Base-by-base conservation (phyloP, 192 early-diverging fungal genomes). In the Podila epigama region DNA sequence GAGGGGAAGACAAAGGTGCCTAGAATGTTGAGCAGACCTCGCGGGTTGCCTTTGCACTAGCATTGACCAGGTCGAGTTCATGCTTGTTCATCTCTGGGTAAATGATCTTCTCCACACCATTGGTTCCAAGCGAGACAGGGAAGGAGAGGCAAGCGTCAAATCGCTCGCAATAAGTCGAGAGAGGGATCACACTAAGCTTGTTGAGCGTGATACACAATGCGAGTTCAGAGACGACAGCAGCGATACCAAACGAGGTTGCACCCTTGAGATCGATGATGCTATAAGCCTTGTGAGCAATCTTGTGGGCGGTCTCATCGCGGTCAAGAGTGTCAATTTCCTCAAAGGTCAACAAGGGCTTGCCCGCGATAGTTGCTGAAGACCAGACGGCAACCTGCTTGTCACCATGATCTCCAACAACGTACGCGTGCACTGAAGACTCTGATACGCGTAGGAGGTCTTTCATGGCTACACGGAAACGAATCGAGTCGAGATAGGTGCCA, bases 221-320 rank as follows among this genome's bases (percentile, higher is more conserved):
- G 33, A 96, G 69, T 7, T 82, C 82, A 1, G 92, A 88, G 2
- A 89, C 89, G 33, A 92, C 93, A 22, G 92, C 93, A 29, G 89
- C 93, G 69, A 96, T 94, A 36, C 94, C 93, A 70, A 87, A 95
- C 81, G 91, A 91, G 0, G 94, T 94, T 5, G 93, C 89, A 18
- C 94, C 94, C 80, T 96, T 96, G 58, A 92, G 83, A 15, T 91
- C 88, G 53, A 96, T 96, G 65, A 96, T 96, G 50, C 85, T 85
- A 60, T 93, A 92, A 0, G 94, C 94, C 75, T 93, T 94, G 58
- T 78, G 84, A 40, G 83, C 80, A 28, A 94, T 89, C 44, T 87
- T 79, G n/a, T 87, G 60, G 34, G 84, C 83, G 18, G 92, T 70
- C 27, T 69, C 39, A 12, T 88, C 85, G 34, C 75, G 69, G 48